phyloP scores from a whole-genome alignment of 441 rosid species.

The Hura crepitans region DNA sequence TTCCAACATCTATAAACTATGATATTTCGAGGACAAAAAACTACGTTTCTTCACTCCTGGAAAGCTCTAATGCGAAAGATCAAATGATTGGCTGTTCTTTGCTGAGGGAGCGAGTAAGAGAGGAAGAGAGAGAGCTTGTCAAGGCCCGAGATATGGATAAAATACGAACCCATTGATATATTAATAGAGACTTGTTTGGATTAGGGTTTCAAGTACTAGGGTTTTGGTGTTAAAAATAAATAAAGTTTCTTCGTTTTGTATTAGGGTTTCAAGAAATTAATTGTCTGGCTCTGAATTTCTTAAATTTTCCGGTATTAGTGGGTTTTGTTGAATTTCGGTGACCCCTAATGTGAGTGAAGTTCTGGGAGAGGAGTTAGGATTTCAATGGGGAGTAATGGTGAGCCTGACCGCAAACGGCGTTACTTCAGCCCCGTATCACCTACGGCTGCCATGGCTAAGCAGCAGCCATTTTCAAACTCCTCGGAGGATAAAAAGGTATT shows the following conservation, averaged over 20 bases:
- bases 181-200: neutral
- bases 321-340: constrained; percentile 8
- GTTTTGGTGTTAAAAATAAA: constrained; percentile 24
- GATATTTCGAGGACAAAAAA: constrained; percentile 24
- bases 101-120: constrained; percentile 6
- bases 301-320: neutral
- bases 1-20: constrained; percentile 22
- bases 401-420: constrained; percentile 87
- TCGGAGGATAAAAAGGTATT: constrained; percentile 84
- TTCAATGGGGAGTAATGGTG: constrained; percentile 91
- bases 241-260: constrained; percentile 10
- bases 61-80: constrained; percentile 14
- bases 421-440: constrained; percentile 78
- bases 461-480: constrained; percentile 57
- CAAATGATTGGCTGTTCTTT: constrained; percentile 4
- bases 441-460: constrained; percentile 62
- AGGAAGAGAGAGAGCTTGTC: neutral
- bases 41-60: constrained; percentile 10
- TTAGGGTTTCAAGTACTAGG: constrained; percentile 30
- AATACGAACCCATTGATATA: neutral
- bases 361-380: constrained; percentile 39
- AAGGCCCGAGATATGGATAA: neutral
- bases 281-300: neutral
- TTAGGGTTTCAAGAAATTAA: constrained; percentile 30
- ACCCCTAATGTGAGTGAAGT: constrained; percentile 33